A percentile compares a stretch with the other conserved stretches of the same genome.
These are phyloP conservation scores for Bipolaris victoriae DNA, from an alignment of 2,329 filamentous ascomycete species.

Conservation along the genomic window DNA sequence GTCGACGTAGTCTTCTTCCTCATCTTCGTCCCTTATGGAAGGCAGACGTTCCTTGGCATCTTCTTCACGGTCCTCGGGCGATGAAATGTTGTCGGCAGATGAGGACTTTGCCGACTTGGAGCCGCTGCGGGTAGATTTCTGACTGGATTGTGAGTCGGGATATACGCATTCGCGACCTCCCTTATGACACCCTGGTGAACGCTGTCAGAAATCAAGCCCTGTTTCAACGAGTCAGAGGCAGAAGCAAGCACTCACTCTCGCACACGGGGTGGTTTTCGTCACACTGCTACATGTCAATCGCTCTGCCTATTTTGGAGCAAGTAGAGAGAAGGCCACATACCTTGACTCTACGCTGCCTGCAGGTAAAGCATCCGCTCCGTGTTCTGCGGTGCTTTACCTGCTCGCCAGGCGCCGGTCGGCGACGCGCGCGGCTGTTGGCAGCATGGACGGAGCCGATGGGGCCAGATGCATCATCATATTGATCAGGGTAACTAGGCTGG, in stretches of 20 bases:
- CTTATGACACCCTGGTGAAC: constrained; percentile 76
- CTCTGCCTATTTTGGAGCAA: neutral
- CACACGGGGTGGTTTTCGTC: constrained; percentile 88
- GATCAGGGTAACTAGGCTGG: constrained; percentile 43
- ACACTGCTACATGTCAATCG: constrained; percentile 64
- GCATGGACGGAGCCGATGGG: constrained; percentile 36
- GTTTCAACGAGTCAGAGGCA: constrained; percentile 11
- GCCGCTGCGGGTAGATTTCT: constrained; percentile 55
- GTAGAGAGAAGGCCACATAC: constrained; percentile 39
- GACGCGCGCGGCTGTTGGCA: constrained; percentile 37
- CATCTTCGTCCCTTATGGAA: constrained; percentile 55
- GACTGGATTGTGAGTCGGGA: constrained; percentile 70
- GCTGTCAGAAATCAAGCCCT: constrained; percentile 25
- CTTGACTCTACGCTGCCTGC: constrained; percentile 85
- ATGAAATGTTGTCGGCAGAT: constrained; percentile 57
- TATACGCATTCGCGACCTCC: constrained; percentile 90
- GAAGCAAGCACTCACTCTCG: constrained; percentile 62
- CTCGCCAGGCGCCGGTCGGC: constrained; percentile 56
- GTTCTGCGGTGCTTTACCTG: constrained; percentile 93
- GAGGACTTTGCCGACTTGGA: constrained; percentile 53
- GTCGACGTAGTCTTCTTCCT: constrained; percentile 50
- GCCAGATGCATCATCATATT: constrained; percentile 44
- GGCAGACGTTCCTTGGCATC: constrained; percentile 51
- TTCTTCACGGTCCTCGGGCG: constrained; percentile 57
- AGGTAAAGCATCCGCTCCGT: constrained; percentile 92